Conservation (phyloP, 805 yeast species). For the Hanseniaspora lindneri region DNA sequence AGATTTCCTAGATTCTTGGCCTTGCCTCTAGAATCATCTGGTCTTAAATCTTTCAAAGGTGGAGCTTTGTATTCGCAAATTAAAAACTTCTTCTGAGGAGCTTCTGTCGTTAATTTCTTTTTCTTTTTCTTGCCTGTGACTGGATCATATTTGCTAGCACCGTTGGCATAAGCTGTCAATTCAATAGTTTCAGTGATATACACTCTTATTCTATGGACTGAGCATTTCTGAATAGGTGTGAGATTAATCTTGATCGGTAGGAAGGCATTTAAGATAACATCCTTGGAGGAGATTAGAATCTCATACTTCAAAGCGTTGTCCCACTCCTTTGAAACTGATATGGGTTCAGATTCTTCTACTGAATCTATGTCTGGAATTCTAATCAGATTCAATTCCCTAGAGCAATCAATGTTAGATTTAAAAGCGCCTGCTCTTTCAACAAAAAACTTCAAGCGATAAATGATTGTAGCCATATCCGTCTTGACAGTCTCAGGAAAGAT, state of each 20-base stretch:
- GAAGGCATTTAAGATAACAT: slow-evolving; percentile 69
- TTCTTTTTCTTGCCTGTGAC: slow-evolving; percentile 49
- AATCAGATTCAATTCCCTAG: slow-evolving; percentile 51
- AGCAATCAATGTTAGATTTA: slow-evolving; percentile 59
- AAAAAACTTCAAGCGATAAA: slow-evolving; percentile 54
- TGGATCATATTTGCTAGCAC: slow-evolving; percentile 9
- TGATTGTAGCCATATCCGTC: slow-evolving; percentile 72
- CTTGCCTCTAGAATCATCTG: slow-evolving; percentile 28
- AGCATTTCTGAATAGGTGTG: slow-evolving; percentile 75
- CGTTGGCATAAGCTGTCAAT: slow-evolving; percentile 53
- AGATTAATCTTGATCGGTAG: slow-evolving; percentile 76
- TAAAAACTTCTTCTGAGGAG: slow-evolving; percentile 65
- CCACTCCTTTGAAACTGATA: slow-evolving; percentile 83
- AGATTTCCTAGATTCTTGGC: slow-evolving; percentile 34
- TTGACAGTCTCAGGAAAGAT: slow-evolving; percentile 68
- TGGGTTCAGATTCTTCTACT: slow-evolving; percentile 85
- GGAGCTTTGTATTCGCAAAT: slow-evolving; percentile 70
- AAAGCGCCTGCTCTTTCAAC: slow-evolving; percentile 77
- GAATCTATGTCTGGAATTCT: slow-evolving; percentile 69
- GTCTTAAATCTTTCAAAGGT: slow-evolving; percentile 27
- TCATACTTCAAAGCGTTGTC: slow-evolving; percentile 84
- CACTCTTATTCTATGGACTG: slow-evolving; percentile 73
- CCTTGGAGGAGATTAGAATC: slow-evolving; percentile 80
- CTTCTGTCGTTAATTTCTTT: slow-evolving; percentile 59
- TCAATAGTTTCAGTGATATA: slow-evolving; percentile 82